A percentile compares a stretch with the other conserved stretches of the same genome.
These are phyloP conservation scores for Candida hispaniensis DNA, from an alignment of 805 yeast species.

Conservation along the genomic window DNA sequence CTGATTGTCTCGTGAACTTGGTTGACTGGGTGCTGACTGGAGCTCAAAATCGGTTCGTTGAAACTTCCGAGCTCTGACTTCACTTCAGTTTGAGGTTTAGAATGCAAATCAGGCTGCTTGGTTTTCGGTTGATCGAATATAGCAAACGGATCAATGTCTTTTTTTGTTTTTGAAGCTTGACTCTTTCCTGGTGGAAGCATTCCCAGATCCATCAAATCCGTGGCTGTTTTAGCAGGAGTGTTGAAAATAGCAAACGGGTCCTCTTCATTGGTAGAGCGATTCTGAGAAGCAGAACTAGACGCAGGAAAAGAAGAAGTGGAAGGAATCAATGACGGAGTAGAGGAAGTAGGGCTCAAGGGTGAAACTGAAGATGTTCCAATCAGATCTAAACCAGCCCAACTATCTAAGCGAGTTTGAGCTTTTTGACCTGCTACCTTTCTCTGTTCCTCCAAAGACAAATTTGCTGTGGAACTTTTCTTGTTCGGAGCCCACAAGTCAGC, in stretches of 20 bases:
- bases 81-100: neutral
- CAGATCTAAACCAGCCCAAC: slow-evolving; percentile 6
- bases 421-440: slow-evolving; percentile 15
- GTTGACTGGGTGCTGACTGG: no score
- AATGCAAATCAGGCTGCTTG: slow-evolving; percentile 1
- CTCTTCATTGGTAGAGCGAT: slow-evolving; percentile 8
- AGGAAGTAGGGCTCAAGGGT: slow-evolving; percentile 3
- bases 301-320: neutral
- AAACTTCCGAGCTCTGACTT: neutral
- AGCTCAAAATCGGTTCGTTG: no score
- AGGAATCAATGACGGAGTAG: neutral
- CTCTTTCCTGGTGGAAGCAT: slow-evolving; percentile 5
- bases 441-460: slow-evolving; percentile 13
- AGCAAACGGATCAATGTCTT: slow-evolving; percentile 17
- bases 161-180: neutral
- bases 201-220: slow-evolving; percentile 15
- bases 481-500: slow-evolving; percentile 5
- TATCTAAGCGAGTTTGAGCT: neutral
- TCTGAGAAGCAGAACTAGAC: slow-evolving; percentile 1
- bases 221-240: slow-evolving; percentile 1
- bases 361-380: slow-evolving; percentile 4
- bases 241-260: slow-evolving; percentile 2
- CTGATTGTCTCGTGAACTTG: neutral
- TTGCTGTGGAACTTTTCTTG: slow-evolving; percentile 6
- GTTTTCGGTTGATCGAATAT: slow-evolving; percentile 16